phyloP scores from a whole-genome alignment of 768 basidiomycete genomes.

The Tricholoma sp. region DNA sequence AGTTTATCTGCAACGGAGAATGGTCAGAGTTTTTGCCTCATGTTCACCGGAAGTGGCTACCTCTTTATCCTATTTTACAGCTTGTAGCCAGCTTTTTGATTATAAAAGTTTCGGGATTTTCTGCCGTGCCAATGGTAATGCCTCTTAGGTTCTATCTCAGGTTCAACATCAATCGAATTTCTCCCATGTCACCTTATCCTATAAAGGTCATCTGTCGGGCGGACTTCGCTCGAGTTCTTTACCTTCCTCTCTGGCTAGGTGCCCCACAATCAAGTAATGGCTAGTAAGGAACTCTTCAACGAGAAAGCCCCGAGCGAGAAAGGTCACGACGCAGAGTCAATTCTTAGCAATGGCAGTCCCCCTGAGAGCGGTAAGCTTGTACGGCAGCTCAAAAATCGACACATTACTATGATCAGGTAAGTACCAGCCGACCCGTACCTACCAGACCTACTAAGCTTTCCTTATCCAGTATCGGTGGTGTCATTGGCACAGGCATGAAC shows the following conservation, averaged over 20 bases:
- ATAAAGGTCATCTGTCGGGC: not conserved
- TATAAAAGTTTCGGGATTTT: no score
- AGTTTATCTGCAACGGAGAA: not conserved
- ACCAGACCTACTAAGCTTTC: not conserved
- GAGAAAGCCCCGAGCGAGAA: conserved; percentile 11
- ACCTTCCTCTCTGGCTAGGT: not conserved
- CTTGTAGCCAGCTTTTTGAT: not conserved
- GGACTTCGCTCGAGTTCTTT: not conserved
- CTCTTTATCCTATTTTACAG: not conserved
- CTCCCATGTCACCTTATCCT: not conserved
- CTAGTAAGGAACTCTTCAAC: conserved; percentile 1
- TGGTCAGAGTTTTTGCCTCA: not conserved
- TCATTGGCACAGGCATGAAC: conserved; percentile 52
- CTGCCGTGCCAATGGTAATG: no score
- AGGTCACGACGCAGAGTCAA: conserved; percentile 18
- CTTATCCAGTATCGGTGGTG: conserved; percentile 51
- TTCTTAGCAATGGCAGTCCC: conserved; percentile 9
- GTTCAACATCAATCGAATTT: no score
- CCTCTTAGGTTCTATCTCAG: no score
- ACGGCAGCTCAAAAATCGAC: conserved; percentile 70
- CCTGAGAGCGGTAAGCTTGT: conserved; percentile 30
- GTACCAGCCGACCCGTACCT: not conserved
- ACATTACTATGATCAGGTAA: conserved; percentile 78
- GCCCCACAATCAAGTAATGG: not conserved
- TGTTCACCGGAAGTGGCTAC: not conserved